These are phyloP conservation scores for Fusarium xyrophilum DNA, from an alignment of 2,329 filamentous ascomycete species.

Conservation along the genomic window DNA sequence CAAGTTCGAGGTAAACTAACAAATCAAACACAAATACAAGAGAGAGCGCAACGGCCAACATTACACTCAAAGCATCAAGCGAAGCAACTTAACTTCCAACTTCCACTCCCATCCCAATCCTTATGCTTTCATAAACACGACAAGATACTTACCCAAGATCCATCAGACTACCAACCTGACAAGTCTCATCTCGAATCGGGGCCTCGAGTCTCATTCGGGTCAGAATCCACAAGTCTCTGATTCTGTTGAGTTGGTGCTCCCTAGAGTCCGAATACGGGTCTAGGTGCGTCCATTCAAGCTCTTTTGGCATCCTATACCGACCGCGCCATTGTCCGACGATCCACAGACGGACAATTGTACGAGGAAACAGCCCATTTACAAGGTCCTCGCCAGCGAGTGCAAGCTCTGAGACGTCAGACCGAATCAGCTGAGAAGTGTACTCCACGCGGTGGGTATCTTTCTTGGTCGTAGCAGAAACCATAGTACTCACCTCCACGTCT, in stretches of 20 bases:
- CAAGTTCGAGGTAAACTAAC: too few relatives aligned
- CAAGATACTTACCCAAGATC: not conserved
- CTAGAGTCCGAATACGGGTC: not conserved
- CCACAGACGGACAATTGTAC: conserved; percentile 15
- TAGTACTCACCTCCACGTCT: conserved; percentile 18
- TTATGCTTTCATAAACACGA: not conserved
- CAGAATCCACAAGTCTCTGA: conserved; percentile 11
- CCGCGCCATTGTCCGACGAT: conserved; percentile 7
- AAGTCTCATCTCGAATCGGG: not conserved
- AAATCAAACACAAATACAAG: not conserved
- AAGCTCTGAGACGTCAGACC: conserved; percentile 6
- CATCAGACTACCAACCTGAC: not conserved
- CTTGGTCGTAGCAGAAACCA: conserved; percentile 28
- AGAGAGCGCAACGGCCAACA: not conserved
- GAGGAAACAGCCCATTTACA: not conserved
- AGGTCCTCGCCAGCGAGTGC: not conserved
- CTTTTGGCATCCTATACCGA: not conserved
- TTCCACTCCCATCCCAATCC: not conserved
- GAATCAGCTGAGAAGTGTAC: conserved; percentile 12
- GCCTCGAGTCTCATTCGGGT: conserved; percentile 7
- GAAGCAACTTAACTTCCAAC: not conserved
- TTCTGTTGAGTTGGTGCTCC: not conserved
- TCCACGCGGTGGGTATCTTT: not conserved
- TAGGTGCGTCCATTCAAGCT: conserved; percentile 17
- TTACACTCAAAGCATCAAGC: not conserved